Evolutionary conservation across 805 yeast species (phyloP), one percentile per base, ranked within the genome.

Genomic region (Torulaspora maleeae): DNA sequence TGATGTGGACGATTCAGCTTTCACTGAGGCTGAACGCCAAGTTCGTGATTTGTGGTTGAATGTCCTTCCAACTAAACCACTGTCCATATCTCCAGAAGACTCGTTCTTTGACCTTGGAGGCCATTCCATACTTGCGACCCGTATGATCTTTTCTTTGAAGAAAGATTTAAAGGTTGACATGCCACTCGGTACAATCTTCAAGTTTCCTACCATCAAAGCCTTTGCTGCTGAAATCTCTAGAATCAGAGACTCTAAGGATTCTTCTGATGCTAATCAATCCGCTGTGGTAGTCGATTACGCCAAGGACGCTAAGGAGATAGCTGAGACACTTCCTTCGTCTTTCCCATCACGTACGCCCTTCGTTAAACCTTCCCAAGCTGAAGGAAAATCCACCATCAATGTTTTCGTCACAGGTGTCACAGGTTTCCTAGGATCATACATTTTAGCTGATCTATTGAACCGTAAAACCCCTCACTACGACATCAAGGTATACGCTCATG

Each of bases 51-150:
- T 93, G 48, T 93, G 99, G 99, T 68, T 84, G 42, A 76, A 76
- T 20, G 83, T 93, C 10, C 74, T 93, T 54, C 98, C 98, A 35
- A 84, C 80, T 54, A 77, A 79, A 51, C 96, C 97, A 5, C 83
- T 91, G 1, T 69, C 85, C 2, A 76, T 89, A 35, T 73, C 83
- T 25, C 83, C 83, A 27, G 77, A 77, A 2, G 99, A 93, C 64
- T 86, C 95, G 1, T 93, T 93, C 78, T 93, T 93, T 60, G 99
- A 93, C 62, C 71, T 95, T 43, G 99, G 99, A 48, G 99, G 99
- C 2, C 99, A 93, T 67, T 91, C 98, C 1, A 91, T 93, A 58
- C 73, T 93, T 51, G 98, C 98, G 6, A 95, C 99, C 0, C 79
- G 95, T 63, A 89, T 93, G 96, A 91, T 93, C 50, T 93, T 93